Base-by-base conservation (phyloP, 2,329 filamentous ascomycete genomes). In the Beauveria medogensis region DNA sequence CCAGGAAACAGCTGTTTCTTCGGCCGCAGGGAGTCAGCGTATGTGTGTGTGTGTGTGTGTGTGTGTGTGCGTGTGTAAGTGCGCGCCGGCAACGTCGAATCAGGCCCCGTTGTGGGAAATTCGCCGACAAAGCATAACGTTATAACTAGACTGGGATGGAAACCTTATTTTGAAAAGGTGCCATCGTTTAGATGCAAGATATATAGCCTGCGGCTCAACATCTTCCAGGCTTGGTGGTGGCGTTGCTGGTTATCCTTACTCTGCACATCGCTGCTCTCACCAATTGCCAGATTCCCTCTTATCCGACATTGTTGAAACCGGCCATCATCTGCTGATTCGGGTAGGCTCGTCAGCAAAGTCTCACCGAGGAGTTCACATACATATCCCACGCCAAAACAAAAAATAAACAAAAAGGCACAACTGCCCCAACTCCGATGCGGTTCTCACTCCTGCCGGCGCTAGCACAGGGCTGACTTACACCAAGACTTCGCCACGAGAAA, bases 401-500 rank as follows among this genome's bases (percentile, higher is more conserved):
- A 30, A 34, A 34, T 4, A 20, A 30, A 30, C 12, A 34, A 5
- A 34, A 14, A 34, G 10, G 26, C 9, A 12, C 41, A 37, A n/a
- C 18, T 24, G 8, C 5, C 50, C 5, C 22, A 41, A 44, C 22
- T 10, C 22, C 50, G 24, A 52, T 34, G 56, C 47, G 26, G 47
- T 47, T 43, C 24, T 59, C 24, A 5, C 14, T 44, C 16, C 55
- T 30, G 6, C 47, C 56, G 24, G 24, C 47, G 37, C 37, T 53
- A 53, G 16, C 40, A 46, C 57, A 28, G 57, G 57, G 57, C 57
- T 53, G 40, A 59, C 37, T 59, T 41, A 3, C 26, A 47, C 18
- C 40, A n/a, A 18, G 34, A 44, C 22, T 59, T 24, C 34, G 46
- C 55, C 34, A 14, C 22, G 20, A 54, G 22, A 46, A 56, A 37